Evolutionary conservation across 768 basidiomycete genomes (phyloP).

Genomic region (Rhizopogon sp.): DNA sequence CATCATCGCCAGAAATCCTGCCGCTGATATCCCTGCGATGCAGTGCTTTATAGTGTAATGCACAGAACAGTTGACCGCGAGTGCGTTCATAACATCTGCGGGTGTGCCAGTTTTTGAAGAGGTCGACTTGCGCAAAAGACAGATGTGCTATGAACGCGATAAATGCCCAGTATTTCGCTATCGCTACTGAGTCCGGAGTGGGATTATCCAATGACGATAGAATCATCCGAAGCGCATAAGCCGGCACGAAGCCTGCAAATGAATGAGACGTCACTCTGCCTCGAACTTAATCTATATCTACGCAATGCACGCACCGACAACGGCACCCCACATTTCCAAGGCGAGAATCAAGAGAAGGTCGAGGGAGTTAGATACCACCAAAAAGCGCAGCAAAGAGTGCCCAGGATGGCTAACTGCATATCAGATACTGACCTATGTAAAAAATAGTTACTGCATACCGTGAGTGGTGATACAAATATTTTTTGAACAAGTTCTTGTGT

Average conservation of each 20-base stretch:
- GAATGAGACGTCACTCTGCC: neutral
- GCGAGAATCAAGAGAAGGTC: conserved; percentile 58
- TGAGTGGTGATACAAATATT: conserved; percentile 49
- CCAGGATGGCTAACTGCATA: conserved; percentile 38
- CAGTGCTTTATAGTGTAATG: conserved; percentile 64
- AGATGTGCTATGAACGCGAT: conserved; percentile 57
- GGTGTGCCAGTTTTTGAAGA: conserved; percentile 62
- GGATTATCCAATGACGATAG: conserved; percentile 43
- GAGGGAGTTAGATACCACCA: conserved; percentile 62
- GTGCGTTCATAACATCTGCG: conserved; percentile 69
- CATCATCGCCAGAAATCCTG: conserved; percentile 31
- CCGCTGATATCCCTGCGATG: conserved; percentile 55
- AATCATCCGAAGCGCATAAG: conserved; percentile 61
- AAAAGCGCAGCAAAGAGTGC: conserved; percentile 56
- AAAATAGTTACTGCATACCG: conserved; percentile 24
- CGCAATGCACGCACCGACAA: conserved; percentile 37
- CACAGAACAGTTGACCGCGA: conserved; percentile 66
- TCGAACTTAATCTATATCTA: neutral
- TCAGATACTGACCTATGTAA: neutral
- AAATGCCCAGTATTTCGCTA: conserved; percentile 56
- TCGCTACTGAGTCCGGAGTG: conserved; percentile 32
- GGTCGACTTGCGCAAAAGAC: conserved; percentile 63
- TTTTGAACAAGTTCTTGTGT: conserved; percentile 63
- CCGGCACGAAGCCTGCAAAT: conserved; percentile 54
- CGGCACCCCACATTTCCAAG: conserved; percentile 57